A percentile compares a stretch with the other conserved stretches of the same genome.
These are phyloP conservation scores for Aureobasidium sp. DNA, from an alignment of 2,329 filamentous ascomycete genomes.

Conservation along the genomic window DNA sequence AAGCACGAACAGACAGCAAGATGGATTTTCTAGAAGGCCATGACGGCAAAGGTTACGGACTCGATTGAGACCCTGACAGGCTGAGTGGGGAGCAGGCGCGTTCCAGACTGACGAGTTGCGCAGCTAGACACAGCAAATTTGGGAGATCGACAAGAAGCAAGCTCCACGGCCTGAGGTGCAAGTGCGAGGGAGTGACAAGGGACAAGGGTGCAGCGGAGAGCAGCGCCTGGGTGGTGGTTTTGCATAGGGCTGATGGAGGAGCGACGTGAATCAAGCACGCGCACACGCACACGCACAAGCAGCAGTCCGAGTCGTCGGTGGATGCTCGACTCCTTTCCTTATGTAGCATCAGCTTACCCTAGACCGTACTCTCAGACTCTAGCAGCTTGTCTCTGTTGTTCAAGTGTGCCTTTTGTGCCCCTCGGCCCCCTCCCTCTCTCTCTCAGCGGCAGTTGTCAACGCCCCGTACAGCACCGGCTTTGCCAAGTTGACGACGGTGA, in stretches of 20 bases:
- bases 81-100: conserved; percentile 3
- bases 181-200: neutral
- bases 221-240: neutral
- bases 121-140: conserved; percentile 6
- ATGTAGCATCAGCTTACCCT: conserved; percentile 10
- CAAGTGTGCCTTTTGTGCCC: neutral
- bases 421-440: neutral
- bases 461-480: conserved; percentile 1
- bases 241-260: conserved; percentile 8
- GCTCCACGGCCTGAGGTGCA: neutral
- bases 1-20: neutral
- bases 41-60: neutral
- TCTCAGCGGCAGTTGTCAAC: conserved; percentile 5
- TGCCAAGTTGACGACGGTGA: conserved; percentile 1
- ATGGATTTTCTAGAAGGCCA: conserved; percentile 3
- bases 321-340: conserved; percentile 8
- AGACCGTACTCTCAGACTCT: neutral
- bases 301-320: neutral
- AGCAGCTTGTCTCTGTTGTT: neutral
- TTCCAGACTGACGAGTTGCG: neutral
- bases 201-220: neutral
- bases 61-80: neutral
- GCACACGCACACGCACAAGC: neutral
- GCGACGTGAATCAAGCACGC: neutral
- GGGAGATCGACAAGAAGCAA: neutral